A percentile compares a stretch with the other conserved stretches of the same genome.
Evolutionary conservation across 2,329 filamentous ascomycete genomes (phyloP).

Genomic region (Diplodia mutila): DNA sequence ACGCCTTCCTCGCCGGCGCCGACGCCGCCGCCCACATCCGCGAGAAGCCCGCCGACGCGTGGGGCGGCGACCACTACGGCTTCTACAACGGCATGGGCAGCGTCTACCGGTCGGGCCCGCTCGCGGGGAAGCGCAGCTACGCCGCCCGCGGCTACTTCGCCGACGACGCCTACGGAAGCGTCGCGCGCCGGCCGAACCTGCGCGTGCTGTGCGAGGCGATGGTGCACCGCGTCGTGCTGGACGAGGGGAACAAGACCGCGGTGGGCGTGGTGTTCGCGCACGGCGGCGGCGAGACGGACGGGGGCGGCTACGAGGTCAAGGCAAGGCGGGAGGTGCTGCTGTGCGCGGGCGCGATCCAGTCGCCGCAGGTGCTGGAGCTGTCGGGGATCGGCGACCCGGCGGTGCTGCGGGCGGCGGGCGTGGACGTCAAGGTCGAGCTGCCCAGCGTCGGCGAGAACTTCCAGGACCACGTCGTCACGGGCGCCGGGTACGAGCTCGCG

Average conservation of each 20-base stretch:
- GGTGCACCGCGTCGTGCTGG: not conserved
- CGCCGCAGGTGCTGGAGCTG: slow-evolving; percentile 36
- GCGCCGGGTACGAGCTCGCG: not conserved
- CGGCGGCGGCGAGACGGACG: no score
- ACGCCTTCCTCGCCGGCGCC: slow-evolving; percentile 34
- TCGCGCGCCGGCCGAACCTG: not conserved
- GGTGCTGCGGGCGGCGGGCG: slow-evolving; percentile 17
- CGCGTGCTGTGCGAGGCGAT: slow-evolving; percentile 2
- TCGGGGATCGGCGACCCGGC: slow-evolving; percentile 33
- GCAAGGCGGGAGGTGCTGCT: slow-evolving; percentile 31
- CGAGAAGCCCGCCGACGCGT: slow-evolving; percentile 41
- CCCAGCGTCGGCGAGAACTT: slow-evolving; percentile 42
- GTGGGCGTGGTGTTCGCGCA: not conserved
- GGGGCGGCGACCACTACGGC: slow-evolving; percentile 43
- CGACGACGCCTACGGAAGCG: no score
- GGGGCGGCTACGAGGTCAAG: slow-evolving; percentile 31
- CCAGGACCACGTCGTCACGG: slow-evolving; percentile 35
- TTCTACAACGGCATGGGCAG: slow-evolving; percentile 40
- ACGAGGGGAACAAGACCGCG: not conserved
- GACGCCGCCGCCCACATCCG: slow-evolving; percentile 34
- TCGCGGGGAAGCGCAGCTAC: slow-evolving; percentile 42
- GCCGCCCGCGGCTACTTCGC: slow-evolving; percentile 37
- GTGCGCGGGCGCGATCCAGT: slow-evolving; percentile 33
- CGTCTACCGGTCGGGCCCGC: slow-evolving; percentile 34
- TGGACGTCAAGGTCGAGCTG: slow-evolving; percentile 34